Percentiles rank a stretch among this genome's conserved stretches.
Conservation (phyloP, 768 basidiomycete genomes). For the Pulveroboletus sp. region DNA sequence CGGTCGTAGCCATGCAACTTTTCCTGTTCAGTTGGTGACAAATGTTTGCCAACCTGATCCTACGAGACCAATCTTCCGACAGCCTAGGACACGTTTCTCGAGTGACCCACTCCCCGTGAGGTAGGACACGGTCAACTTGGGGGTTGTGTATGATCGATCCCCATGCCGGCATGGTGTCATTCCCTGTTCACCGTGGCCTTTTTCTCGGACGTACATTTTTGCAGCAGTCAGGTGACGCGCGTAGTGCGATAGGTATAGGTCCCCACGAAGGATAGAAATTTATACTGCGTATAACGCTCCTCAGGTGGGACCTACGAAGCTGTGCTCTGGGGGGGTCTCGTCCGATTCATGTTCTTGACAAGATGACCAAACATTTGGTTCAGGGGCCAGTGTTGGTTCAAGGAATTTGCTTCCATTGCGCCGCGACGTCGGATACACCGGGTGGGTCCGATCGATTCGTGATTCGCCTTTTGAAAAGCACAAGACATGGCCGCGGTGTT, state of each 20-base stretch:
- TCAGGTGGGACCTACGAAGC: not conserved
- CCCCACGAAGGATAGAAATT: not conserved
- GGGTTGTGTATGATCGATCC: conserved; percentile 3
- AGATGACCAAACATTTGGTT: too few relatives aligned
- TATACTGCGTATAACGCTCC: not conserved
- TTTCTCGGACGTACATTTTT: not conserved
- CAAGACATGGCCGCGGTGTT: conserved; percentile 1
- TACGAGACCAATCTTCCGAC: conserved; percentile 5
- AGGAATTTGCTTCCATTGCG: not conserved
- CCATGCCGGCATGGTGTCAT: not conserved
- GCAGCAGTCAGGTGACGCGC: not conserved
- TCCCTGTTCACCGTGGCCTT: not conserved
- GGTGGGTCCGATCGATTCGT: conserved; percentile 1
- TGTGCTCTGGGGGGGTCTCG: not conserved
- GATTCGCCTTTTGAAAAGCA: conserved; percentile 3
- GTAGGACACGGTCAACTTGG: not conserved
- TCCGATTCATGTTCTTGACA: too few relatives aligned
- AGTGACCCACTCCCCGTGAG: conserved; percentile 2
- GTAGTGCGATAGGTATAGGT: too few relatives aligned
- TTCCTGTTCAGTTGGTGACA: conserved; percentile 7
- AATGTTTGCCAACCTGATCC: conserved; percentile 1
- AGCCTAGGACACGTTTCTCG: conserved; percentile 1
- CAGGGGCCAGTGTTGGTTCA: not conserved
- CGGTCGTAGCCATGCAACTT: conserved; percentile 6
- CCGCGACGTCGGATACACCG: conserved; percentile 8